Evolutionary conservation across 2,329 filamentous ascomycete species (phyloP).

Genomic region (Diaporthe humulicola): DNA sequence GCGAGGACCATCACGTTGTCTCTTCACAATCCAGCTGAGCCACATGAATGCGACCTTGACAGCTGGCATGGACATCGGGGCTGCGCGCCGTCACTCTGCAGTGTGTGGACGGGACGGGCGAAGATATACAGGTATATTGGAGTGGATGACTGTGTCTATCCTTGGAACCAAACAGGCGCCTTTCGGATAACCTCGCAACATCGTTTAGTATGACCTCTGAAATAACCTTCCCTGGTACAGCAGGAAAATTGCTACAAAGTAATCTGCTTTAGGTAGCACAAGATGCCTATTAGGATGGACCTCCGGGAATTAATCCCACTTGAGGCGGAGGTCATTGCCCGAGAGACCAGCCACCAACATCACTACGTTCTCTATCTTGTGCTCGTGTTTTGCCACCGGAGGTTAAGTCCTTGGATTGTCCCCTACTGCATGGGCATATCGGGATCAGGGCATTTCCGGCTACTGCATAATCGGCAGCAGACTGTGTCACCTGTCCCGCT

Average conservation of each 20-base stretch:
- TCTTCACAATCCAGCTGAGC: background rate
- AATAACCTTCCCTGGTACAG: background rate
- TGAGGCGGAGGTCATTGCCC: background rate
- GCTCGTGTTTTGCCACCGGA: background rate
- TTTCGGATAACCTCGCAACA: background rate
- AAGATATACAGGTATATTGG: background rate
- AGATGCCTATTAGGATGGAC: background rate
- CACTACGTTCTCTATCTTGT: background rate
- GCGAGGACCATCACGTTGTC: background rate
- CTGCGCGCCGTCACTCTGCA: background rate
- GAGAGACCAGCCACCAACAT: background rate
- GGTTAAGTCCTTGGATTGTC: too few relatives aligned
- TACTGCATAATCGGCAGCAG: background rate
- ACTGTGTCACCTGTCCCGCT: background rate
- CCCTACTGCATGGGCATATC: background rate
- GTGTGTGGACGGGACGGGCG: background rate
- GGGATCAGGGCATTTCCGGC: background rate
- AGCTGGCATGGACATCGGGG: too few relatives aligned
- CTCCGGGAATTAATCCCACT: background rate
- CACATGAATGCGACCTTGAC: background rate
- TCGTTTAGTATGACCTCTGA: background rate
- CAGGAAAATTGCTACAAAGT: too few relatives aligned
- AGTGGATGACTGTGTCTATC: too few relatives aligned
- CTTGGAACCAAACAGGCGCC: background rate
- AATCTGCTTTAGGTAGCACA: background rate